Percentiles rank a stretch among this genome's conserved stretches.
Conservation (phyloP, 352 stramenopile species). For the Lagenidium sp. region DNA sequence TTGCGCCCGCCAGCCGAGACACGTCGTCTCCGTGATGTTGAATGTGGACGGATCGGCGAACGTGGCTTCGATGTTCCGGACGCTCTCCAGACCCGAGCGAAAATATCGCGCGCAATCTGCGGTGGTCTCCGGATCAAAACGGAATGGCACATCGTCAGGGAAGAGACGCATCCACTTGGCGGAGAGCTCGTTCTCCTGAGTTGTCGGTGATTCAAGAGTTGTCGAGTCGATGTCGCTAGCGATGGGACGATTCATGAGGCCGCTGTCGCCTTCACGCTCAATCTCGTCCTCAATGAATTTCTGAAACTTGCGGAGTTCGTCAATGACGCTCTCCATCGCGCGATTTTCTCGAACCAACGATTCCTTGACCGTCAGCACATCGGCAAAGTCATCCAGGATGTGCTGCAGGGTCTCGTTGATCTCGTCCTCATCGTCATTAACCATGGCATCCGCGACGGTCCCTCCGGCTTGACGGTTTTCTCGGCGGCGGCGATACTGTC, state of each 20-base stretch:
- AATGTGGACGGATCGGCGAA: too few species aligned
- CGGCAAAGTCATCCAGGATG: conserved; percentile 11
- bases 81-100: conserved; percentile 7
- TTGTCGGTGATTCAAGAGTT: too few species aligned
- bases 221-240: too few species aligned
- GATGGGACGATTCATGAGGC: too few species aligned
- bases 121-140: conserved; percentile 10
- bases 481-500: not conserved
- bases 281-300: conserved; percentile 14
- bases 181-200: not conserved
- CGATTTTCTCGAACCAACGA: conserved; percentile 15
- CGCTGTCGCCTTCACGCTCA: conserved; percentile 4
- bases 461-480: not conserved
- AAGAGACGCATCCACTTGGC: conserved; percentile 10
- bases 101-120: conserved; percentile 9
- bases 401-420: not conserved
- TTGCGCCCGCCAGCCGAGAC: conserved; percentile 10
- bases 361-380: conserved; percentile 13
- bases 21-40: not conserved
- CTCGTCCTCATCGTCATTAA: not conserved
- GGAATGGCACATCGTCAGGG: conserved; percentile 14
- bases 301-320: conserved; percentile 14
- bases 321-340: conserved; percentile 13
- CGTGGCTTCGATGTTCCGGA: too few species aligned
- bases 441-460: not conserved